Base-by-base conservation (phyloP, 768 basidiomycete genomes). In the Amanita exitialis region DNA sequence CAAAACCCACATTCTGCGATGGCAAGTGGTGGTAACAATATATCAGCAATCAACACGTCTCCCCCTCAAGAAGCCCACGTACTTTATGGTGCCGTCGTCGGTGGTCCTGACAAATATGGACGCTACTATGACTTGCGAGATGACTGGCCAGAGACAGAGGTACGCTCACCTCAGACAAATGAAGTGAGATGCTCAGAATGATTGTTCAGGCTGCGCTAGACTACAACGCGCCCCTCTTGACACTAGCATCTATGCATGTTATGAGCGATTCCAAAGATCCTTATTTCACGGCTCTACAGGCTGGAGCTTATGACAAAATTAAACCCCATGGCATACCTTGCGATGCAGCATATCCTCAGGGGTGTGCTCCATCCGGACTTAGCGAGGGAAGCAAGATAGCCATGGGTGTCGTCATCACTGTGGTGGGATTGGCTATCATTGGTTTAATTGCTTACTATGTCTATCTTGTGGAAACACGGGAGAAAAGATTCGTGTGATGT, bases 101-200 rank as follows among this genome's bases (percentile, higher is more conserved):
- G 94, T 39, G 94, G 93, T 27, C 93, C 93, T 0, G 79, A 88
- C 59, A 71, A 70, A 52, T 70, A 76, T 21, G 93, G 89, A 61
- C 72, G 74, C 21, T 96, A 78, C 67, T 94, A 77, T 62, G 87
- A 96, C 60, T 83, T 91, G 53, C 80, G 94, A 35, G 83, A 77
- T 51, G 91, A 95, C 62, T 95, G 90, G 88, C 84, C 84, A 1
- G 76, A 95, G 66, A 86, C 82, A 15, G 93, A 96, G 76, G 84
- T 86, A 27, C 67, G 61, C 43, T 23, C 57, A 36, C 18, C 6
- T 51, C 21, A 27, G 23, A 32, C 16, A 5, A 12, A 23, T 12
- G 28, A 45, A 38, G 20, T 27, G 41, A 16, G 36, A 23, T 52
- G 20, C 27, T 30, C 28, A 35, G 35, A 36, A 46, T 52, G 37